Base-by-base conservation (phyloP, 2,329 filamentous ascomycete genomes). In the Mariannaea sp. region DNA sequence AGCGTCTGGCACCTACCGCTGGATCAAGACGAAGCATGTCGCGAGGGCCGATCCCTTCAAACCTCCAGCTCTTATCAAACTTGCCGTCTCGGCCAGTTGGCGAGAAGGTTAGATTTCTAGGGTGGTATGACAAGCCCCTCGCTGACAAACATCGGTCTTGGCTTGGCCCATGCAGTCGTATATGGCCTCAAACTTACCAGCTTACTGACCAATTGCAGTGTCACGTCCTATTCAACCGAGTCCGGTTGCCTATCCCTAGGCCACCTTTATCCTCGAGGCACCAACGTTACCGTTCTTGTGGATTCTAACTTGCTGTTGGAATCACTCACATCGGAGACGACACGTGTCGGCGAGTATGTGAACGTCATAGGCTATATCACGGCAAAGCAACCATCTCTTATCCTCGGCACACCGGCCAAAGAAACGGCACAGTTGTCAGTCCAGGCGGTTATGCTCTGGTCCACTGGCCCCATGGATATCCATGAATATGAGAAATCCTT, bases 71-170 rank as follows among this genome's bases (percentile, higher is more conserved):
- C 55, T 77, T 93, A 49, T 83, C 82, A 12, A 76, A 81, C 51
- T 73, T 92, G 12, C 75, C 80, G 3, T 67, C 68, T 44, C 75
- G 76, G 42, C 67, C 75, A n/a, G 59, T 75, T 12, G 82, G 83
- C 33, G 82, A 85, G n/a, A 97, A 97, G 75, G 87, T 97, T 56
- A 87, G 93, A 56, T 96, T 97, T 71, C 74, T 97, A 44, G 92
- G 91, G 72, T 97, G 92, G 93, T 96, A 80, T 75, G 85, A 74
- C 36, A 43, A 44, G 38, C 35, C n/a, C 22, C 44, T 12, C 39
- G 44, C 26, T 30, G 24, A 13, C 7, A 27, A 29, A 22, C 41
- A 53, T 43, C 36, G 32, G 35, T 39, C 54, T 40, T 5, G 26
- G 27, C 29, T 32, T 32, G 29, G 36, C 19, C 35, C 26, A 30